Evolutionary conservation across 31 red algal species (phyloP).

Genomic region (Odonthalia washingtoniensis): DNA sequence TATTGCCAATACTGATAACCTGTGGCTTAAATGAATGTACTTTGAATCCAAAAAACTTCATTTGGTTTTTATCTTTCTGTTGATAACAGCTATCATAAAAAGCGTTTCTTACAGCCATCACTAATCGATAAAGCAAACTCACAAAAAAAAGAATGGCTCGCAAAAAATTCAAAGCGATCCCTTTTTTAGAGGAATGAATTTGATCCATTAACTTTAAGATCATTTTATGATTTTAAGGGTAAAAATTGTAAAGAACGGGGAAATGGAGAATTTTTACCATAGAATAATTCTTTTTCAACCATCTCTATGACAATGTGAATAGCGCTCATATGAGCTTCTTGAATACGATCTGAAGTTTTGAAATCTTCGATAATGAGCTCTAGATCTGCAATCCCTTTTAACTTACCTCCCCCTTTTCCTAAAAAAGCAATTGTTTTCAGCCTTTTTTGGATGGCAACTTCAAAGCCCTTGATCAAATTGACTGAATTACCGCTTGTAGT

Average conservation of each 20-base stretch:
- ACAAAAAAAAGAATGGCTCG: too few species aligned
- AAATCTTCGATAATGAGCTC: constrained; percentile 4
- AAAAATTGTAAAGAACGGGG: not conserved
- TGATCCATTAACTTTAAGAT: too few species aligned
- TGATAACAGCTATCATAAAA: too few species aligned
- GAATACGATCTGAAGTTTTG: constrained; percentile 46
- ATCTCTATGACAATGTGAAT: constrained; percentile 29
- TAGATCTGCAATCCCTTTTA: constrained; percentile 25
- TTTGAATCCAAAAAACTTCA: too few species aligned
- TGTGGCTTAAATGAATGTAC: not conserved
- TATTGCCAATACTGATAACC: constrained; percentile 20
- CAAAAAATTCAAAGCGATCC: too few species aligned
- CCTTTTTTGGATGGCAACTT: constrained; percentile 21
- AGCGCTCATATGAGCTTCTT: constrained; percentile 47
- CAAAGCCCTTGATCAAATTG: constrained; percentile 42
- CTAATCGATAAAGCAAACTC: too few species aligned
- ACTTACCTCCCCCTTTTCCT: constrained; percentile 29
- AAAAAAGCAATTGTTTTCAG: constrained; percentile 12
- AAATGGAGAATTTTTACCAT: not conserved
- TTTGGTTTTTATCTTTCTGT: too few species aligned
- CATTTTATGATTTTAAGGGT: not conserved
- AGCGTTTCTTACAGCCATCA: too few species aligned
- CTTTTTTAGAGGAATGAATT: too few species aligned
- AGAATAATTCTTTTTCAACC: constrained; percentile 32
- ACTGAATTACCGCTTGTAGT: constrained; percentile 42